These are phyloP conservation scores for Talaromyces stipitatus DNA, from an alignment of 495 filamentous ascomycete genomes.

Conservation along the genomic window DNA sequence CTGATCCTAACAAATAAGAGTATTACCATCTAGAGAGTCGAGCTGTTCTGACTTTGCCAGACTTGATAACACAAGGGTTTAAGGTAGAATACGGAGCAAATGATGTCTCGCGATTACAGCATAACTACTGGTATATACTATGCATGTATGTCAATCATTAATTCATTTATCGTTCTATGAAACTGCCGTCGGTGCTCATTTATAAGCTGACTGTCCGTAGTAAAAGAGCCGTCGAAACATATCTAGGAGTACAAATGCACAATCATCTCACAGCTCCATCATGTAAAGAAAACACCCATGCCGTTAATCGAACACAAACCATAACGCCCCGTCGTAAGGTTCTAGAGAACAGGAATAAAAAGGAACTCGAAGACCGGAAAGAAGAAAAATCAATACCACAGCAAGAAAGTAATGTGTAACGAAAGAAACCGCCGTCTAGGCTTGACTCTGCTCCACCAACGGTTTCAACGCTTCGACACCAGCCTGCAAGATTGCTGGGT, in stretches of 20 bases:
- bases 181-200: neutral
- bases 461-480: slow-evolving; percentile 56
- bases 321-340: slow-evolving; percentile 1
- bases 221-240: neutral
- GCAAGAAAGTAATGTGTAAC: neutral
- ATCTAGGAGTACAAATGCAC: neutral
- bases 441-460: slow-evolving; percentile 34
- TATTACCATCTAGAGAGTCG: too few species aligned
- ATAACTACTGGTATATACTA: neutral
- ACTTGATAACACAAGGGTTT: too few species aligned
- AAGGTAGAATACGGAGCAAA: too few species aligned
- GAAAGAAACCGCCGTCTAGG: neutral
- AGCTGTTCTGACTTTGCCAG: too few species aligned
- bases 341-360: slow-evolving; percentile 6
- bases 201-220: neutral
- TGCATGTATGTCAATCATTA: neutral
- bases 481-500: slow-evolving; percentile 55
- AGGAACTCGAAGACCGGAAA: slow-evolving; percentile 2
- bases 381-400: neutral
- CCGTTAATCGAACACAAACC: neutral
- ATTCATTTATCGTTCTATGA: slow-evolving; percentile 1
- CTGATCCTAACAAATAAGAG: too few species aligned
- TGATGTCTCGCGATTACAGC: neutral
- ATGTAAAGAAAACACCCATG: neutral
- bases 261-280: slow-evolving; percentile 1